Conservation (phyloP, 2,329 filamentous ascomycete genomes). For the Triangularia setosa region DNA sequence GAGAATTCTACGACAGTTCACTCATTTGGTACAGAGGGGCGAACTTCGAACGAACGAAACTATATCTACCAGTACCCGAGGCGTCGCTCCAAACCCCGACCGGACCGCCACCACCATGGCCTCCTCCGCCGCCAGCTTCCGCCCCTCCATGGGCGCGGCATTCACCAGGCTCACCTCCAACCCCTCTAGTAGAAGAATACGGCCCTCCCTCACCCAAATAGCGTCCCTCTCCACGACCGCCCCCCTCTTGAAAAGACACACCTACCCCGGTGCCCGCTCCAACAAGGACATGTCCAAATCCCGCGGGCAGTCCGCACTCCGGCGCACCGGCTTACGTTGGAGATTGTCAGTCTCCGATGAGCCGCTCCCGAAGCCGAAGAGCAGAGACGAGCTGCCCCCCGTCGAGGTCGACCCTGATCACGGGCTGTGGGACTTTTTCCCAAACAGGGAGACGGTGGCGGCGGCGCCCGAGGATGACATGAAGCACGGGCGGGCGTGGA, state of each 20-base stretch:
- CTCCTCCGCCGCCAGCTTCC: conserved; percentile 21
- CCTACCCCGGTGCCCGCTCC: conserved; percentile 35
- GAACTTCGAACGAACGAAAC: background rate
- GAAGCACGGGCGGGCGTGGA: conserved; percentile 78
- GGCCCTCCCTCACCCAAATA: conserved; percentile 8
- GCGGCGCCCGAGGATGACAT: conserved; percentile 67
- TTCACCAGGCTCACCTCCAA: conserved; percentile 28
- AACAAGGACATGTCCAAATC: conserved; percentile 72
- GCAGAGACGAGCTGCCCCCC: conserved; percentile 49
- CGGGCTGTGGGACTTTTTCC: conserved; percentile 91
- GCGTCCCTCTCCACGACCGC: conserved; percentile 53
- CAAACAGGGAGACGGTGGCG: conserved; percentile 63
- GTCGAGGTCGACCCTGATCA: conserved; percentile 67
- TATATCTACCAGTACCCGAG: no score
- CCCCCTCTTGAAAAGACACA: conserved; percentile 42
- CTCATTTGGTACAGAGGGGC: background rate
- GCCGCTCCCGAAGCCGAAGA: conserved; percentile 64
- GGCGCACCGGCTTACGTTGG: conserved; percentile 70
- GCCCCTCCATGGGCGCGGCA: conserved; percentile 30
- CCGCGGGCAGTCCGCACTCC: conserved; percentile 78
- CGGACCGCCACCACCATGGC: conserved; percentile 16
- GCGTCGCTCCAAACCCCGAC: no score
- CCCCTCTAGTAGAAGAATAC: conserved; percentile 5
- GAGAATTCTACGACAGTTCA: background rate
- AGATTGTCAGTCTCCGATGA: conserved; percentile 70